Evolutionary conservation across 768 basidiomycete species (phyloP).

Genomic region (Melanogaster broomeanus): DNA sequence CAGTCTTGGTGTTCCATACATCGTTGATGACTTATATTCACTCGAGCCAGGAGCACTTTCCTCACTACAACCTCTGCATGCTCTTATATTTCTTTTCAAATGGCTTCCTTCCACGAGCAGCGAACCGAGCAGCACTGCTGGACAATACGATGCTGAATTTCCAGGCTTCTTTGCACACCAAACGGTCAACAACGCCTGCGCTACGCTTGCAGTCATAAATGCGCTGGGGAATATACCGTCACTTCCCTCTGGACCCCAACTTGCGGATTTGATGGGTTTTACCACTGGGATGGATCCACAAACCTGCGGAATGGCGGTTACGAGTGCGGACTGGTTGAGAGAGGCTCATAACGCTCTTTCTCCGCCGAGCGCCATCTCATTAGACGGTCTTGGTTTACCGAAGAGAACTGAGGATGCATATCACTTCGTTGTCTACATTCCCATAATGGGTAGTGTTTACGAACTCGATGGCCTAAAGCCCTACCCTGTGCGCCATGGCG

Average conservation of each 20-base stretch:
- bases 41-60: conserved; percentile 75
- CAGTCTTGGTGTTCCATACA: conserved; percentile 78
- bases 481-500: conserved; percentile 80
- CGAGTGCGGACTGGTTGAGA: conserved; percentile 77
- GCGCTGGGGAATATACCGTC: conserved; percentile 81
- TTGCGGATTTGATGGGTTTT: conserved; percentile 75
- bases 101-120: conserved; percentile 66
- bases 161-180: conserved; percentile 91
- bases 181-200: conserved; percentile 96
- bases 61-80: conserved; percentile 79
- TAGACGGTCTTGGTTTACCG: conserved; percentile 78
- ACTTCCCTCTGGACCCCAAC: conserved; percentile 61
- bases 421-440: conserved; percentile 95
- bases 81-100: conserved; percentile 95
- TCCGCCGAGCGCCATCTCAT: conserved; percentile 83
- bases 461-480: conserved; percentile 92
- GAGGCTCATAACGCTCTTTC: conserved; percentile 93
- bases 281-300: conserved; percentile 86
- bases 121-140: conserved; percentile 41
- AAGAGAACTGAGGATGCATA: conserved; percentile 83
- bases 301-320: conserved; percentile 78
- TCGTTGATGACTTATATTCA: conserved; percentile 88
- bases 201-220: conserved; percentile 92
- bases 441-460: conserved; percentile 79
- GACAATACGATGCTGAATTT: conserved; percentile 73